These are phyloP conservation scores for Pyrenophora graminea DNA, from an alignment of 2,329 filamentous ascomycete species.

Conservation along the genomic window DNA sequence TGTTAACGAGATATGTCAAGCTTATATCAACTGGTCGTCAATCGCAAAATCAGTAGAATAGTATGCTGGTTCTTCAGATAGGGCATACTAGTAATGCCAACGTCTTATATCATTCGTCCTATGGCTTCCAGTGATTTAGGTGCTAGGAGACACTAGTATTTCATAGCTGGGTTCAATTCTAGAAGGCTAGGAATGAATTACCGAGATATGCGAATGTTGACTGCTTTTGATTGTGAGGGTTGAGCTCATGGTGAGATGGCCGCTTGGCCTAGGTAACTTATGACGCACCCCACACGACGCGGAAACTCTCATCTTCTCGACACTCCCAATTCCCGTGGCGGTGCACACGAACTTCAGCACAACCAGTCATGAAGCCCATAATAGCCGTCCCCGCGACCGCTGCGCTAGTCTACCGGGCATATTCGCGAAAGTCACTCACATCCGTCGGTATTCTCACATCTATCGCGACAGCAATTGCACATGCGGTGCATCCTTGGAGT, in stretches of 20 bases:
- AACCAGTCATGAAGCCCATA: constrained; percentile 32
- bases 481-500: constrained; percentile 91
- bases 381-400: constrained; percentile 42
- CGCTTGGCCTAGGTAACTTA: neutral
- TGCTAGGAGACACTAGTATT: no score
- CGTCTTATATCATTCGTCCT: no score
- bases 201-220: no score
- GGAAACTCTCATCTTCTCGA: constrained; percentile 6
- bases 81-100: no score
- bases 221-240: no score
- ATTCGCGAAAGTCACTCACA: constrained; percentile 67
- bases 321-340: constrained; percentile 21
- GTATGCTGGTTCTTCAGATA: no score
- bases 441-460: constrained; percentile 74
- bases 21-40: no score
- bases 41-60: no score
- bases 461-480: constrained; percentile 71
- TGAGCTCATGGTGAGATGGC: neutral
- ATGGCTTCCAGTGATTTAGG: no score
- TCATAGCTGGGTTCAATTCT: no score
- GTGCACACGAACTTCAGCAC: constrained; percentile 10
- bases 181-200: no score
- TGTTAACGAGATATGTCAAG: no score
- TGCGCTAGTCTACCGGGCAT: constrained; percentile 48
- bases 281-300: constrained; percentile 14